These are phyloP conservation scores for Dactylorhiza incarnata DNA, from an alignment of 106 monocot species.

Conservation along the genomic window DNA sequence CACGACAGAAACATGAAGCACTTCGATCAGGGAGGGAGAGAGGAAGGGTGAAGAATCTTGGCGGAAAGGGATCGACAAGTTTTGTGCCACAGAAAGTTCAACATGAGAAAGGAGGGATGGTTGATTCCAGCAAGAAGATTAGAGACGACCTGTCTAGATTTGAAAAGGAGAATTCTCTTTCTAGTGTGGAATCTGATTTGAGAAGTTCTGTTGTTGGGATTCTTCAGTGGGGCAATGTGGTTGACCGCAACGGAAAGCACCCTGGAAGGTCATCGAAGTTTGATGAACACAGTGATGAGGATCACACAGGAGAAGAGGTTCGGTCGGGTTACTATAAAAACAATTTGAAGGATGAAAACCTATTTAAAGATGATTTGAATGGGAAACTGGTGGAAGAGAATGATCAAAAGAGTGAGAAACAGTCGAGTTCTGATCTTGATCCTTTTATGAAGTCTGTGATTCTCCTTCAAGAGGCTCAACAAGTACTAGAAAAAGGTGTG, in stretches of 20 bases:
- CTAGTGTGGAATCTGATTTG: constrained; percentile 60
- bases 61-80: constrained; percentile 29
- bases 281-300: constrained; percentile 41
- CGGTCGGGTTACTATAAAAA: constrained; percentile 30
- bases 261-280: constrained; percentile 23
- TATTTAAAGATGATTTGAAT: constrained; percentile 17
- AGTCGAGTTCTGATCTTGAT: constrained; percentile 29
- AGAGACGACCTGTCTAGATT: constrained; percentile 21
- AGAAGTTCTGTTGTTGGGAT: constrained; percentile 31
- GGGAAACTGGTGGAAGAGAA: constrained; percentile 21
- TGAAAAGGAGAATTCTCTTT: constrained; percentile 56
- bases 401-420: constrained; percentile 10
- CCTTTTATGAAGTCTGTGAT: constrained; percentile 43
- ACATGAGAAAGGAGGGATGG: constrained; percentile 24
- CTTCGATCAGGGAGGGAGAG: constrained; percentile 30
- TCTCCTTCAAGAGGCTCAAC: constrained; percentile 58
- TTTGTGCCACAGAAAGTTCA: constrained; percentile 18
- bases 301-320: constrained; percentile 30
- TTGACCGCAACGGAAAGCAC: constrained; percentile 33
- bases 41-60: constrained; percentile 18
- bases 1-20: constrained; percentile 24
- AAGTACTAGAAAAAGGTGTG: constrained; percentile 83
- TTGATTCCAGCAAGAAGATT: constrained; percentile 31
- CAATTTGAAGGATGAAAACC: constrained; percentile 30
- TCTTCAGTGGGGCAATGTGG: constrained; percentile 14